Evolutionary conservation across 2,329 filamentous ascomycete species (phyloP).

Genomic region (Diaporthe helianthi): DNA sequence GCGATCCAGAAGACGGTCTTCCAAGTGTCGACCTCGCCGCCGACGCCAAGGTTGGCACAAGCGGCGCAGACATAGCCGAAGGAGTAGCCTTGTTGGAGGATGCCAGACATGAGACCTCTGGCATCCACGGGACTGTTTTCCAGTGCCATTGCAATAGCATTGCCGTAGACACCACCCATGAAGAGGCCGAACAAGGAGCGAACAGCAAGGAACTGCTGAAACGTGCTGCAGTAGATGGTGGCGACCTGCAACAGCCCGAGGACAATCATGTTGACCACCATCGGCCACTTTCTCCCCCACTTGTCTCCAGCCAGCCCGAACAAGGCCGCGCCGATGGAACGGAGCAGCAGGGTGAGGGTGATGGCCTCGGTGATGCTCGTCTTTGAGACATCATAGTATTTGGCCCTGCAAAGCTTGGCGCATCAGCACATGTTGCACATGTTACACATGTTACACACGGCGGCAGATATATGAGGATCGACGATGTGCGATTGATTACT

Average conservation of each 20-base stretch:
- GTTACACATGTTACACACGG: too few relatives aligned
- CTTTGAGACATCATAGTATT: constrained; percentile 57
- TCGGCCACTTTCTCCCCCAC: constrained; percentile 84
- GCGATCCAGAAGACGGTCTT: constrained; percentile 80
- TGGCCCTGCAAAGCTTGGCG: constrained; percentile 37
- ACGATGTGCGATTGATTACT: not conserved
- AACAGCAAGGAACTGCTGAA: constrained; percentile 76
- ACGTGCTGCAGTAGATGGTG: constrained; percentile 78
- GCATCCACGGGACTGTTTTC: constrained; percentile 66
- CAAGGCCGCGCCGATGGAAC: constrained; percentile 75
- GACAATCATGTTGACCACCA: constrained; percentile 81
- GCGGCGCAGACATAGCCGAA: constrained; percentile 82
- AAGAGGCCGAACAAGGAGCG: constrained; percentile 77
- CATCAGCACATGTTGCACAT: constrained; percentile 4
- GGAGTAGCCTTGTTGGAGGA: constrained; percentile 82
- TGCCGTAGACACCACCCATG: constrained; percentile 84
- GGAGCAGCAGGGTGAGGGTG: constrained; percentile 75
- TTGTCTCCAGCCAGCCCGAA: constrained; percentile 82
- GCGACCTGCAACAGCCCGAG: constrained; percentile 73
- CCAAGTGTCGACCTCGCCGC: constrained; percentile 68
- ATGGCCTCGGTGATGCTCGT: constrained; percentile 78
- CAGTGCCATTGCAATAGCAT: constrained; percentile 78
- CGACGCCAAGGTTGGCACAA: constrained; percentile 76
- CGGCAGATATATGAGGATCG: not conserved
- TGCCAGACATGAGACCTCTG: constrained; percentile 81